Evolutionary conservation across 2,329 filamentous ascomycete genomes (phyloP).

Genomic region (Aspergillus sp.): DNA sequence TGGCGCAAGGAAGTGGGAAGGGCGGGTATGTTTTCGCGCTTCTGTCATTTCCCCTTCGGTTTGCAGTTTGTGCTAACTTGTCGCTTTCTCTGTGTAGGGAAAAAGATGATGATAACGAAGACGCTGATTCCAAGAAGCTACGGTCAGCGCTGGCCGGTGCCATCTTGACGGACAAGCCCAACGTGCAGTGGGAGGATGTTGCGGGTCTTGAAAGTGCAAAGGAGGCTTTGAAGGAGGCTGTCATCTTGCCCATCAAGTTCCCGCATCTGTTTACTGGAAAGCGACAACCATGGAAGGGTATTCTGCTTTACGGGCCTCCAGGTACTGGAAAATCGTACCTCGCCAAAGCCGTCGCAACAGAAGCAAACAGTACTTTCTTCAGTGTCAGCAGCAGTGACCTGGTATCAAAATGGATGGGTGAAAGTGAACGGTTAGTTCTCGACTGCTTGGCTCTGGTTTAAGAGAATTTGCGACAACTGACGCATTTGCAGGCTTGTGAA

Average conservation of each 20-base stretch:
- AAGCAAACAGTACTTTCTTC: constrained; percentile 98
- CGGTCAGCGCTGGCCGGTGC: constrained; percentile 83
- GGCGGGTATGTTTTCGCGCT: constrained; percentile 41
- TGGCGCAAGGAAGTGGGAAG: constrained; percentile 47
- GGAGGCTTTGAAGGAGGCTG: constrained; percentile 94
- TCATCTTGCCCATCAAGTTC: constrained; percentile 96
- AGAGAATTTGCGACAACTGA: background rate
- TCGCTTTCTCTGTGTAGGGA: constrained; percentile 23
- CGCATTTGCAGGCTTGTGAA: constrained; percentile 68
- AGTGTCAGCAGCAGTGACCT: constrained; percentile 95
- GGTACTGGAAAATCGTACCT: constrained; percentile 97
- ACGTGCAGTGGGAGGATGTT: constrained; percentile 97
- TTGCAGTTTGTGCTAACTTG: constrained; percentile 2
- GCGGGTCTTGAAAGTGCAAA: constrained; percentile 90
- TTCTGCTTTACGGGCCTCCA: constrained; percentile 88
- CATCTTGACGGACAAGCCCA: constrained; percentile 90
- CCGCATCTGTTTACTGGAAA: constrained; percentile 94
- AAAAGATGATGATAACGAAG: constrained; percentile 61
- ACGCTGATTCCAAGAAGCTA: constrained; percentile 93
- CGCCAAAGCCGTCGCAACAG: constrained; percentile 93
- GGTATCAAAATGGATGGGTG: constrained; percentile 99
- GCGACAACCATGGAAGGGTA: constrained; percentile 96
- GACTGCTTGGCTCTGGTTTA: background rate
- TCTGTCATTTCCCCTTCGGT: constrained; percentile 1
- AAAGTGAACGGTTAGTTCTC: constrained; percentile 77